Conservation (phyloP, 192 early-diverging fungal genomes). For the Coemansia sp. region DNA sequence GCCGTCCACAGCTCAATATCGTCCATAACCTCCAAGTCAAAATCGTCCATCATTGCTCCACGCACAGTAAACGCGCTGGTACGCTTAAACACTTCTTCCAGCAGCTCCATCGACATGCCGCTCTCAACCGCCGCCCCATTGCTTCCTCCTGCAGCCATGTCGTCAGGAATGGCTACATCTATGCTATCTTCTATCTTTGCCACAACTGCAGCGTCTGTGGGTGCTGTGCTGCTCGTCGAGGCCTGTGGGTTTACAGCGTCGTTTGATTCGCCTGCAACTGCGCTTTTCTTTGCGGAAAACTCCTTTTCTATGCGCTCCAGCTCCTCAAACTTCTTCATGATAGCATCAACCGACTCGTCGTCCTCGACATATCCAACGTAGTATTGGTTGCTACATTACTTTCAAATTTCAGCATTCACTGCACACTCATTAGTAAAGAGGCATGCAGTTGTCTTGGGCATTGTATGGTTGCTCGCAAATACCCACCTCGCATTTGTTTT, state of each 20-base stretch:
- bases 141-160: not conserved
- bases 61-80: conserved; percentile 81
- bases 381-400: conserved; percentile 50
- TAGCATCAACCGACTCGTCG: conserved; percentile 91
- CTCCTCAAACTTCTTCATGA: conserved; percentile 98
- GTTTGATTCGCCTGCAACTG: not conserved
- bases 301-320: conserved; percentile 87
- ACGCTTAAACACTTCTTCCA: conserved; percentile 88
- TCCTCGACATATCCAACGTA: conserved; percentile 98
- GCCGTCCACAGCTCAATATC: conserved; percentile 77
- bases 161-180: not conserved
- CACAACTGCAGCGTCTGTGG: not conserved
- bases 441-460: not conserved
- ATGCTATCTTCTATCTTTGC: not conserved
- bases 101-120: conserved; percentile 70
- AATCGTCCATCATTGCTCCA: conserved; percentile 50
- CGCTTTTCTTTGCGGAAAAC: conserved; percentile 56
- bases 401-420: not conserved
- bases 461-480: not conserved
- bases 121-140: conserved; percentile 11
- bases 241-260: conserved; percentile 11
- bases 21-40: conserved; percentile 53
- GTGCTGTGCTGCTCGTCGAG: conserved; percentile 10
- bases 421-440: not conserved
- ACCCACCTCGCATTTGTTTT: conserved; percentile 48